Evolutionary conservation across 2,329 filamentous ascomycete species (phyloP).

Genomic region (Aspergillus calidoustus): DNA sequence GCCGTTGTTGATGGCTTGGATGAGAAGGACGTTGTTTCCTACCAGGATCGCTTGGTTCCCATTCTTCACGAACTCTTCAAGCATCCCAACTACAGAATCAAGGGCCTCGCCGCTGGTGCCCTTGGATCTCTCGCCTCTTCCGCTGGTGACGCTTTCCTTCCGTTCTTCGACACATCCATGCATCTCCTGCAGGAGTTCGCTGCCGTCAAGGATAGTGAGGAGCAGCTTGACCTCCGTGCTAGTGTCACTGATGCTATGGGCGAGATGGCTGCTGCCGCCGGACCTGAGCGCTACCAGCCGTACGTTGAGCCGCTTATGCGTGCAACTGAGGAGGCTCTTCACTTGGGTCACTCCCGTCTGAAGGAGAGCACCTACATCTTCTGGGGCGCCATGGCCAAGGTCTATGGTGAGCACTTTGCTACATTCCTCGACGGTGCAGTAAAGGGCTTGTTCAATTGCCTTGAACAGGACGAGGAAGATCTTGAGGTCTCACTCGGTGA

Average conservation of each 20-base stretch:
- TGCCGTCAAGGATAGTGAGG: conserved; percentile 82
- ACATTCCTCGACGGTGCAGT: conserved; percentile 53
- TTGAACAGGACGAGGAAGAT: conserved; percentile 87
- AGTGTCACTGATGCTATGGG: conserved; percentile 92
- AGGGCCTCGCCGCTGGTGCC: conserved; percentile 85
- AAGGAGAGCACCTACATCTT: conserved; percentile 97
- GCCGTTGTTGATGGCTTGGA: conserved; percentile 77
- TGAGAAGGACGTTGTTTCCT: conserved; percentile 76
- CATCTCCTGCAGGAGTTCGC: conserved; percentile 83
- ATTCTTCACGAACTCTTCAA: conserved; percentile 82
- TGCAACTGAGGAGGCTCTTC: conserved; percentile 86
- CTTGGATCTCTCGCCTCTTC: conserved; percentile 89
- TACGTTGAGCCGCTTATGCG: conserved; percentile 91
- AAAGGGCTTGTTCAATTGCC: conserved; percentile 72
- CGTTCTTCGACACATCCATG: conserved; percentile 94
- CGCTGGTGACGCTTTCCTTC: conserved; percentile 78
- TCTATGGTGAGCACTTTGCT: conserved; percentile 73
- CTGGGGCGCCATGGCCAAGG: conserved; percentile 92
- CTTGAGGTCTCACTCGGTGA: conserved; percentile 76
- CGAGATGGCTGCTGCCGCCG: conserved; percentile 87
- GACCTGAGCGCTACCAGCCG: conserved; percentile 81
- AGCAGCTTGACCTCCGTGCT: conserved; percentile 86
- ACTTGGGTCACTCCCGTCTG: conserved; percentile 85
- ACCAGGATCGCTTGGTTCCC: conserved; percentile 80
- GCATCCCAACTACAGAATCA: conserved; percentile 86